phyloP scores from a whole-genome alignment of 2,329 filamentous ascomycete species.

The Fusarium anthophilum region DNA sequence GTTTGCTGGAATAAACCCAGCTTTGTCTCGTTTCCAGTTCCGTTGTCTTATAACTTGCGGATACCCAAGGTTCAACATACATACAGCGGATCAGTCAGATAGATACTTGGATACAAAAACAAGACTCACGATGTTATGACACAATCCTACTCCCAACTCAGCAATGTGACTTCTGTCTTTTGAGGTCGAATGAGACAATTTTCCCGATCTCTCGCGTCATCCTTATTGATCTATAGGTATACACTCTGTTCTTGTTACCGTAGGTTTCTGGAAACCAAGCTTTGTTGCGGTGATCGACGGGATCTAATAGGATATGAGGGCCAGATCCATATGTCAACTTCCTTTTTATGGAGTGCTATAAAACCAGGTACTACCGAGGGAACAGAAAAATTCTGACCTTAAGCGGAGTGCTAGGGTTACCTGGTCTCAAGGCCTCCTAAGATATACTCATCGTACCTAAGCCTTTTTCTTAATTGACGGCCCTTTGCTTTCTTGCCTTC shows the following conservation, averaged over 20 bases:
- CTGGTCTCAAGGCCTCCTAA: accelerated
- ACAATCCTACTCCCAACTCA: not conserved
- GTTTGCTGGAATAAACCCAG: not conserved
- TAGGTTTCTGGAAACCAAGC: no score
- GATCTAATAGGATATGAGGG: no score
- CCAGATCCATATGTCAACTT: no score
- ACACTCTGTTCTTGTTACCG: no score
- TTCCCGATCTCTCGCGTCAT: no score
- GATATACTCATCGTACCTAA: not conserved
- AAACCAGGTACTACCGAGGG: no score
- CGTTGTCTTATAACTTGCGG: slow-evolving; percentile 2
- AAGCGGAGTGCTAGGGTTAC: not conserved
- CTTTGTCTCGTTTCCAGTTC: slow-evolving; percentile 10
- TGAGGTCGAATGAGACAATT: accelerated
- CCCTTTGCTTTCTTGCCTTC: not conserved
- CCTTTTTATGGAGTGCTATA: no score
- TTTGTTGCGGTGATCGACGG: no score
- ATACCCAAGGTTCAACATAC: slow-evolving; percentile 8
- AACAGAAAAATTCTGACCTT: not conserved
- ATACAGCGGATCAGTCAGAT: slow-evolving; percentile 17
- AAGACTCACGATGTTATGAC: slow-evolving; percentile 29
- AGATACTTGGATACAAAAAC: slow-evolving; percentile 13
- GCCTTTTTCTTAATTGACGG: not conserved
- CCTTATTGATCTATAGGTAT: no score
- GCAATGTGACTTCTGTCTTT: not conserved